Conservation (phyloP, 768 basidiomycete genomes). For the Pholiota molesta region DNA sequence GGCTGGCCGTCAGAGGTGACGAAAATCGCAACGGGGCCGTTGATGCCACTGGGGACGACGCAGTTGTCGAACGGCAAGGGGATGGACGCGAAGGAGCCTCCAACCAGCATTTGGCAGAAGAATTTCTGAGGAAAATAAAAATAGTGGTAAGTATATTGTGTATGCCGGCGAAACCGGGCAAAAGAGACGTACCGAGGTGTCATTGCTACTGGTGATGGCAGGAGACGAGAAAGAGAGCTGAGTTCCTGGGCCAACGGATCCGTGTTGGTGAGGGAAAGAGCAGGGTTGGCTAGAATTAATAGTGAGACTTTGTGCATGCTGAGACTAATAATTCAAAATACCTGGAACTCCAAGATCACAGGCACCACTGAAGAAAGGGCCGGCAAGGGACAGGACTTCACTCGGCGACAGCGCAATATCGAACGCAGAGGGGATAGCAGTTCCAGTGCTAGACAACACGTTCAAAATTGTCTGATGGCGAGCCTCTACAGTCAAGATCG, state of each 20-base stretch:
- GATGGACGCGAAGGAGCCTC: slow-evolving; percentile 57
- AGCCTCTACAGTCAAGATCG: slow-evolving; percentile 81
- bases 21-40: slow-evolving; percentile 76
- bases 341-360: slow-evolving; percentile 65
- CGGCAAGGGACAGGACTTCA: slow-evolving; percentile 73
- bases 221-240: slow-evolving; percentile 59
- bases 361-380: slow-evolving; percentile 63
- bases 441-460: slow-evolving; percentile 58
- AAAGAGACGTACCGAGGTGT: slow-evolving; percentile 39
- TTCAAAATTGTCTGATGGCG: slow-evolving; percentile 83
- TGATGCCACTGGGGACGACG: slow-evolving; percentile 64
- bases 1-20: slow-evolving; percentile 68
- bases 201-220: slow-evolving; percentile 54
- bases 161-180: not conserved
- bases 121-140: slow-evolving; percentile 40
- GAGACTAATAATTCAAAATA: slow-evolving; percentile 27
- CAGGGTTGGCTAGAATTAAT: slow-evolving; percentile 51
- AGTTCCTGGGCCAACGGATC: slow-evolving; percentile 58
- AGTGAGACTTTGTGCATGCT: not conserved
- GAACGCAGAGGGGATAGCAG: slow-evolving; percentile 67
- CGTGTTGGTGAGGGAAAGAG: slow-evolving; percentile 68
- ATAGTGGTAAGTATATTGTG: slow-evolving; percentile 10
- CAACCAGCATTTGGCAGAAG: slow-evolving; percentile 78
- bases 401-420: slow-evolving; percentile 71
- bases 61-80: slow-evolving; percentile 63